Base-by-base conservation (phyloP, 768 basidiomycete genomes). In the Boletales sp. region DNA sequence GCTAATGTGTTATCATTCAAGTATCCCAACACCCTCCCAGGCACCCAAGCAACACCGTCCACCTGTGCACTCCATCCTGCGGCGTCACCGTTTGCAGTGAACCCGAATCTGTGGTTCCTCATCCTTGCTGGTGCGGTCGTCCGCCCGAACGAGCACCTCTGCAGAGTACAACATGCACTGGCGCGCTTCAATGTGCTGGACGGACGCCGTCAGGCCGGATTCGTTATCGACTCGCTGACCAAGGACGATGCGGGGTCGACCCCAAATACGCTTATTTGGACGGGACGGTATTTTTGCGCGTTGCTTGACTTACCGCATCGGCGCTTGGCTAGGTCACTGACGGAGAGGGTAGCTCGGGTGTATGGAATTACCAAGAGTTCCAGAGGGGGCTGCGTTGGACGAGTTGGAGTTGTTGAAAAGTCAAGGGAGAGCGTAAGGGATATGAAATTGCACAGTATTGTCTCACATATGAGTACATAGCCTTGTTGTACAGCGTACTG, bases 261-360 rank as follows among this genome's bases (percentile, higher is more conserved):
- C 65, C 84, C 38, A 68, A 72, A 11, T 83, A 77, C n/a, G 67
- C 53, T 2, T 59, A 61, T 33, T 57, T 80, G 11, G 86, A 87
- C 60, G 86, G 86, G 9, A 78, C 77, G 14, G 56, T 89, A 41
- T 89, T 89, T 60, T 56, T 84, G 34, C 70, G 84, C 38, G 69
- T 71, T 0, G 84, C 83, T 8, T 74, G 75, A 49, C 55, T 84
- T 60, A 79, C 79, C 4, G 70, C 72, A 19, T 69, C 74, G 48
- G 65, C 73, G 8, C 57, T 72, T 49, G 69, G 71, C 6, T 72
- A 70, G 70, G 67, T 74, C 9, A 61, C 68, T 14, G 72, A 77
- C 46, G 74, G 74, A 0, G 70, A 67, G 53, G 46, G 38, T 0
- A 63, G 69, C 44, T 38, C 61, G 19, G 56, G 49, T 1, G 48